Evolutionary conservation across 148 eudicot genomes (phyloP).

Genomic region (Vaccinium macrocarpon): DNA sequence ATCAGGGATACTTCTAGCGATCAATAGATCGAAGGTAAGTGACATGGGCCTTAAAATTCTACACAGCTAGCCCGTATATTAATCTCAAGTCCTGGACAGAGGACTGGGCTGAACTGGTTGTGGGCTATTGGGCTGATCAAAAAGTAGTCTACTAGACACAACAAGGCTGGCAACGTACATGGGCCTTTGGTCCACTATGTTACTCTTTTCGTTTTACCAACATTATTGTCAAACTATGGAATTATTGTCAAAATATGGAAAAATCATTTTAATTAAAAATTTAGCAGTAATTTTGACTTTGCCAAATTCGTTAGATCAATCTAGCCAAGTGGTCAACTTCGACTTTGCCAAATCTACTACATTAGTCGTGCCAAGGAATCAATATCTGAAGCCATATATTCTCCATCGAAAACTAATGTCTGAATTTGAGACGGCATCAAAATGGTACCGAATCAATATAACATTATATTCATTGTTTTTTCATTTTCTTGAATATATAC

Average conservation of each 20-base stretch:
- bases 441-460: neutral
- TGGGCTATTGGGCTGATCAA: neutral
- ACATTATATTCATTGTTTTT: neutral
- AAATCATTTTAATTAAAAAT: neutral
- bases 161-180: neutral
- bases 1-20: too few species aligned
- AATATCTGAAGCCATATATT: neutral
- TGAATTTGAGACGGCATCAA: neutral
- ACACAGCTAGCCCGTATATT: neutral
- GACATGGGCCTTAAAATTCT: neutral
- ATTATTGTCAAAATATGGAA: neutral
- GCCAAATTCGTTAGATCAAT: neutral
- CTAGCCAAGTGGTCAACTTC: neutral
- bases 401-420: neutral
- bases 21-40: too few species aligned
- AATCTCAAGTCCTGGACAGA: neutral
- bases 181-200: neutral
- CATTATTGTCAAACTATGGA: neutral
- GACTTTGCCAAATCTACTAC: neutral
- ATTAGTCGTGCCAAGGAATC: too few species aligned
- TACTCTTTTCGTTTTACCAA: too few species aligned
- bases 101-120: neutral
- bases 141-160: neutral
- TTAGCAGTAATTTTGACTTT: neutral
- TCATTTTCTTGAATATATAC: neutral